Base-by-base conservation (phyloP, 352 stramenopile genomes). In the Phytophthora boehmeriae region DNA sequence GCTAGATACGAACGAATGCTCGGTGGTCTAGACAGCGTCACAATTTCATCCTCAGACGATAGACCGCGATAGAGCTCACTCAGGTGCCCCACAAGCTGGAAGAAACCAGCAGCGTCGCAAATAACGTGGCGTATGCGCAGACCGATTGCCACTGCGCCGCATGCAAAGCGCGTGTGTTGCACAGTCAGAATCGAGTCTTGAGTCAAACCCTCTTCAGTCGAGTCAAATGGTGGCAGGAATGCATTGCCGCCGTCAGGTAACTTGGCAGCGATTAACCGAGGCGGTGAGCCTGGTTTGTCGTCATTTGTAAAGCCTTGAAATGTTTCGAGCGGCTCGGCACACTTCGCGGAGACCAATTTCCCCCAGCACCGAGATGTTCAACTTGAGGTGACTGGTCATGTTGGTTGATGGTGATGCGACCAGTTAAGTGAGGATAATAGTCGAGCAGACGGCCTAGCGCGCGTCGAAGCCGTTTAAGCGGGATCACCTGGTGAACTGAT, bases 41-140 rank as follows among this genome's bases (percentile, higher is more conserved):
- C 32, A 6, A 16, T 22, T n/a, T 38, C 19, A 8, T 14, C 19
- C 8, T 27, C 17, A 25, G 35, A 30, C 6, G 19, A 20, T 45
- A 56, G 0, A 23, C 43, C 46, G 23, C 49, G 56, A 51, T 66
- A 71, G 17, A 71, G n/a, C 35, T 57, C 56, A 16, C 48, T 32
- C 28, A 71, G 41, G 44, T 71, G 49, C 2, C 17, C 41, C 19
- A 55, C 49, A n/a, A 71, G 63, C 43, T 71, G 63, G 36, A 71
- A 71, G 38, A 71, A 66, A 4, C 63, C 63, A 35, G 27, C 14
- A 5, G 49, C 63, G 19, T 71, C 56, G 27, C 56, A 71, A 28
- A 71, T 39, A 5, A 66, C 53, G n/a, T 66, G 56, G 8, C 49
- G 43, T 4, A 71, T 36, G 10, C 49, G 62, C 17, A 71, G 16